These are phyloP conservation scores for Apiospora malaysiana DNA, from an alignment of 2,329 filamentous ascomycete genomes.

Conservation along the genomic window DNA sequence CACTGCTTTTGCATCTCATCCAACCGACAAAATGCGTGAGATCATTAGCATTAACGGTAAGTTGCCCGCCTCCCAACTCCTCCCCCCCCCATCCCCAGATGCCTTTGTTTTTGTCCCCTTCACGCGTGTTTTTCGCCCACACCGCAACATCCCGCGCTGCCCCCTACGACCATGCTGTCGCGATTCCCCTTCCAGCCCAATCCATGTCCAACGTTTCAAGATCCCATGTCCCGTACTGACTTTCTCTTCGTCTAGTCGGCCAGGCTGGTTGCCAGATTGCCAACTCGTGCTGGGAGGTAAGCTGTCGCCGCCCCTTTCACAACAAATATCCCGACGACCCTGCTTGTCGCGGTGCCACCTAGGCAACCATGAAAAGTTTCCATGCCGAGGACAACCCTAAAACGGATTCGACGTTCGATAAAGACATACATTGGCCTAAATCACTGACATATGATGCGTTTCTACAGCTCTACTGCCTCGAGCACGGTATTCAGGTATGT, in stretches of 20 bases:
- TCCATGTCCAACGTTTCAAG: constrained; percentile 28
- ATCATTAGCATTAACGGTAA: constrained; percentile 99
- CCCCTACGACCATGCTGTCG: constrained; percentile 24
- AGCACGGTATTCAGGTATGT: constrained; percentile 98
- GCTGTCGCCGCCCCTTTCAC: constrained; percentile 44
- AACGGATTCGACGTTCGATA: neutral
- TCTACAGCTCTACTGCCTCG: constrained; percentile 95
- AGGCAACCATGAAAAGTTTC: constrained; percentile 1
- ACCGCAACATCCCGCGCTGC: constrained; percentile 48
- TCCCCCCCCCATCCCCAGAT: constrained; percentile 36
- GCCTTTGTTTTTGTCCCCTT: neutral
- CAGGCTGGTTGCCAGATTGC: constrained; percentile 99
- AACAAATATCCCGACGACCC: neutral
- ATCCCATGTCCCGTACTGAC: constrained; percentile 54
- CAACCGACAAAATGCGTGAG: constrained; percentile 85
- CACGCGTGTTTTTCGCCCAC: constrained; percentile 20
- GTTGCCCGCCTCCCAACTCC: constrained; percentile 52
- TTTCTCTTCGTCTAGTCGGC: constrained; percentile 74
- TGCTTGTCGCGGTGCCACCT: neutral
- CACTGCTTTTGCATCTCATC: constrained; percentile 40
- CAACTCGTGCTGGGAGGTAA: constrained; percentile 99
- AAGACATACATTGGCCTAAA: neutral
- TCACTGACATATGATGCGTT: constrained; percentile 12
- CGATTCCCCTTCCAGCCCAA: constrained; percentile 6
- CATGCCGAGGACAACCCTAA: neutral